Conservation (phyloP, 2,329 filamentous ascomycete species). For the Neopestalotiopsis clavispora region DNA sequence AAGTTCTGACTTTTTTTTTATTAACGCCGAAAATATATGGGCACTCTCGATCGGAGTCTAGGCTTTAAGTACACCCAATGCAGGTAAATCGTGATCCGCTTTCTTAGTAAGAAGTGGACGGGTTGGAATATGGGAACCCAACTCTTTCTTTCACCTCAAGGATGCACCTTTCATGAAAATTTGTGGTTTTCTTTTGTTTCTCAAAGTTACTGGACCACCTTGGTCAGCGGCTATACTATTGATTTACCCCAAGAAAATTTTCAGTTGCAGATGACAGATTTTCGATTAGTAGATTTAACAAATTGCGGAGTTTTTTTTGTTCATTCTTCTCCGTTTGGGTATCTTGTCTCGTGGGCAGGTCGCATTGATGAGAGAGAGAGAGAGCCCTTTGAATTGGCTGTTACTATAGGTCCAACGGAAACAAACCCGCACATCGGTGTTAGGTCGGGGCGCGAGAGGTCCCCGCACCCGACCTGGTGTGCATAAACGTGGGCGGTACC, state of each 20-base stretch:
- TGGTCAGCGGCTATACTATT: not conserved
- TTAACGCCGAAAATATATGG: conserved; percentile 7
- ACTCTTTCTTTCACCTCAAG: not conserved
- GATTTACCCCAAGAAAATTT: not conserved
- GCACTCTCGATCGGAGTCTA: not conserved
- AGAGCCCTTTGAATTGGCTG: not conserved
- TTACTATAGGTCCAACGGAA: conserved; percentile 5
- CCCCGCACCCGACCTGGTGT: not conserved
- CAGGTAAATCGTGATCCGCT: not conserved
- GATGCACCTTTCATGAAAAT: not conserved
- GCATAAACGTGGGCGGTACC: not conserved
- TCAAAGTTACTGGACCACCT: not conserved
- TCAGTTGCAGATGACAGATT: not conserved
- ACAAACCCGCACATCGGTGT: not conserved
- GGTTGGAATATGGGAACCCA: not conserved
- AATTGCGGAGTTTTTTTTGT: too few relatives aligned
- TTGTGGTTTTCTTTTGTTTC: not conserved
- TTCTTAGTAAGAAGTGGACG: not conserved
- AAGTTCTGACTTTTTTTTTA: not conserved
- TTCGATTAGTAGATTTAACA: too few relatives aligned
- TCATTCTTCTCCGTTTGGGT: not conserved
- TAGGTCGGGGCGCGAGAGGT: conserved; percentile 17
- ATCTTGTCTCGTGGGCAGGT: not conserved
- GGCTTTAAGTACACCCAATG: not conserved
- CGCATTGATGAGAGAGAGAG: not conserved